A percentile compares a stretch with the other conserved stretches of the same genome.
Evolutionary conservation across 768 basidiomycete species (phyloP).

Genomic region (Boletus pseudopeckii): DNA sequence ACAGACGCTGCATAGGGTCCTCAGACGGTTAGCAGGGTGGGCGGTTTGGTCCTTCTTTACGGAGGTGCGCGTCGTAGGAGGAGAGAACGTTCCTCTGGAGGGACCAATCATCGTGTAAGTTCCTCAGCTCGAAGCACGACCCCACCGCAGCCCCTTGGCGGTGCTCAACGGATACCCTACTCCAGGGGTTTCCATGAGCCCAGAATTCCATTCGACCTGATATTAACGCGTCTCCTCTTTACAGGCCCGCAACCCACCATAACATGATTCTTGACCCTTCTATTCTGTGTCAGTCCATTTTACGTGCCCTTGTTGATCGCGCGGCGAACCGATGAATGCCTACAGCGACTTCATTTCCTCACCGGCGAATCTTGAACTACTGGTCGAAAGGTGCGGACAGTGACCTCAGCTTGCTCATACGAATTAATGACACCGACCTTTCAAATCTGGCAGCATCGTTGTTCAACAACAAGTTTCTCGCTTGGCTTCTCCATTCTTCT

Average conservation of each 20-base stretch:
- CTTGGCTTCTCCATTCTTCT: constrained; percentile 75
- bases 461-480: constrained; percentile 73
- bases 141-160: constrained; percentile 2
- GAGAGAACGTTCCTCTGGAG: constrained; percentile 80
- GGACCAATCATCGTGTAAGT: constrained; percentile 94
- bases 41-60: constrained; percentile 86
- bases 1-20: constrained; percentile 59
- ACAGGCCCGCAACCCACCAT: constrained; percentile 81
- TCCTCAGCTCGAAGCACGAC: background rate
- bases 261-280: constrained; percentile 95
- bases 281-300: constrained; percentile 60
- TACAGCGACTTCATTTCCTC: constrained; percentile 78
- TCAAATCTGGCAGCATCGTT: constrained; percentile 53
- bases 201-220: background rate
- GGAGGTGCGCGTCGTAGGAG: constrained; percentile 81
- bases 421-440: constrained; percentile 9
- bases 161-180: background rate
- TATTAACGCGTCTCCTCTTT: constrained; percentile 13
- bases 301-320: constrained; percentile 12
- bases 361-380: constrained; percentile 78
- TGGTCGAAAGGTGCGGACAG: constrained; percentile 80
- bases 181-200: background rate
- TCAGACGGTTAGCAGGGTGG: constrained; percentile 68
- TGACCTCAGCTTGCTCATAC: constrained; percentile 10
- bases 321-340: constrained; percentile 18